These are phyloP conservation scores for Lycium barbarum DNA, from an alignment of 257 asterid genomes.

Conservation along the genomic window DNA sequence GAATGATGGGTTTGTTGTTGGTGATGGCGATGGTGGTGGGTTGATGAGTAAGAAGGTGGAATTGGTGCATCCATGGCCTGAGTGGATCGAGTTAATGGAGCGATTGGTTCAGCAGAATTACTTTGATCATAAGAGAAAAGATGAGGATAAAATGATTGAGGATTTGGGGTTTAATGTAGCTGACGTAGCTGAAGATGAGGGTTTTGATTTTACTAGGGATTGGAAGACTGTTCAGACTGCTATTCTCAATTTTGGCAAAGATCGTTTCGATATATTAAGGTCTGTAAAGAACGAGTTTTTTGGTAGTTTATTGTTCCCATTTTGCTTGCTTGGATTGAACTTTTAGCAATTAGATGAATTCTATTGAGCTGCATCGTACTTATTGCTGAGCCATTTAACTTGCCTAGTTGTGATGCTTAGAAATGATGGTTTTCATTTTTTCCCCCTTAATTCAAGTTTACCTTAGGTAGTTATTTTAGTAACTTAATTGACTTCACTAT, in stretches of 20 bases:
- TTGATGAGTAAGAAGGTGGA: conserved; percentile 65
- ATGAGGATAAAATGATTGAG: conserved; percentile 85
- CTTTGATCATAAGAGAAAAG: conserved; percentile 89
- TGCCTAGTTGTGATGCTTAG: neutral
- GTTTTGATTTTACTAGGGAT: conserved; percentile 71
- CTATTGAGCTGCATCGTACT: neutral
- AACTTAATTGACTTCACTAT: neutral
- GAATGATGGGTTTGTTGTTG: conserved; percentile 33
- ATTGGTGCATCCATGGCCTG: conserved; percentile 93
- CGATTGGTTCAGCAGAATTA: conserved; percentile 91
- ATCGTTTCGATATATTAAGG: conserved; percentile 92
- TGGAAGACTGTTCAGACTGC: conserved; percentile 83
- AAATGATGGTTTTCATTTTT: neutral
- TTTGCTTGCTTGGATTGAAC: neutral
- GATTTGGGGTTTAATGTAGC: conserved; percentile 65
- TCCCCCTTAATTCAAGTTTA: neutral
- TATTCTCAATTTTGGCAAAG: conserved; percentile 74
- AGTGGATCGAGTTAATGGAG: conserved; percentile 95
- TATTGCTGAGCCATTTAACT: neutral
- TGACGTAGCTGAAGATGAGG: conserved; percentile 52
- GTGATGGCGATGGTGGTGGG: conserved; percentile 45
- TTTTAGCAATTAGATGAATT: neutral
- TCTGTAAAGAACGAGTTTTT: conserved; percentile 27
- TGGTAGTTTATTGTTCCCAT: neutral
- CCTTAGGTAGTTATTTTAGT: neutral